Base-by-base conservation (phyloP, 768 basidiomycete species). In the Lactarius deliciosus region DNA sequence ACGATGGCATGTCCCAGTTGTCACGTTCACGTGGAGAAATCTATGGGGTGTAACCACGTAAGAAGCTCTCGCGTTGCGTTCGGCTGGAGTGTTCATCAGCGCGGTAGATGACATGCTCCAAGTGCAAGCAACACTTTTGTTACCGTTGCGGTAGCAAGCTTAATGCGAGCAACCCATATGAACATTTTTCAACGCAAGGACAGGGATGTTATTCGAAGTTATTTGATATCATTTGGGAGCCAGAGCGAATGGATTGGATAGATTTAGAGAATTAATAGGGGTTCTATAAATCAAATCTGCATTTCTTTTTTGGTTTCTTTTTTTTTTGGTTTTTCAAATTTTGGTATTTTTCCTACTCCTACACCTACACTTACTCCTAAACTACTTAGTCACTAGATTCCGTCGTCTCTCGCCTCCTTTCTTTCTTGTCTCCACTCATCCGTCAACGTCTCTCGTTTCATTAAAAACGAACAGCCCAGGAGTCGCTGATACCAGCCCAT, bases 41-140 rank as follows among this genome's bases (percentile, higher is more conserved):
- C 81, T 20, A 70, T 82, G 66, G 94, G 94, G 2, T 96, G 94
- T 77, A 96, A 96, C 76, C 94, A 96, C 77, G 93, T 94, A 69
- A 67, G 76, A 72, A 5, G 53, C 45, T 41, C 40, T 25, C 22
- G 54, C 40, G 30, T 43, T 43, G 55, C 22, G 40, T 32, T 34
- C 3, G 56, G 4, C 54, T 36, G 47, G 5, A 43, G 10, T 7
- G 47, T 22, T 53, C 50, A 53, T 28, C 25, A 69, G 69, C 15
- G 43, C 63, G 68, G 70, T 66, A 91, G 90, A 92, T 92, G 90
- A 89, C 84, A 8, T 93, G 89, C 72, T 76, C 79, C n/a, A 88
- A 85, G 70, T 94, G 92, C 76, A 72, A 76, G 36, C 80, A 84
- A 59, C 92, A 94, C 73, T 94, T 92, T 72, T 94, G 92, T 79